Percentiles rank a stretch among this genome's conserved stretches.
These are phyloP conservation scores for Diaporthe ampelina DNA, from an alignment of 2,329 filamentous ascomycete species.

Conservation along the genomic window DNA sequence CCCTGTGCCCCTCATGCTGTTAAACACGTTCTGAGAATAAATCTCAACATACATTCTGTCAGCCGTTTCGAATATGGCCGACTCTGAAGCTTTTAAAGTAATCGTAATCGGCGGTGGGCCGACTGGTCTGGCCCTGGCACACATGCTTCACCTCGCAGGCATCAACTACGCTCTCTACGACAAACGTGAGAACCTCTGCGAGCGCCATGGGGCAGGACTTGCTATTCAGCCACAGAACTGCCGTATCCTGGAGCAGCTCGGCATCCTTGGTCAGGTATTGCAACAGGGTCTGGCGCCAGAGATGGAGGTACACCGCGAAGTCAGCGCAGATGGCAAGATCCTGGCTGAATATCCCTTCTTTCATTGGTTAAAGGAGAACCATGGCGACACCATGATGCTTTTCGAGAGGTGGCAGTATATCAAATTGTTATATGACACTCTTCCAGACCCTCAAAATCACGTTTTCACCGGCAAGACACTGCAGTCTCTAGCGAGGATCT, in stretches of 20 bases:
- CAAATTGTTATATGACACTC: slow-evolving; percentile 52
- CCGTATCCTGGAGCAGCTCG: not conserved
- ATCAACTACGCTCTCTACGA: slow-evolving; percentile 14
- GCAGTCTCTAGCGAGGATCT: not conserved
- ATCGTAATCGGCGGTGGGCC: not conserved
- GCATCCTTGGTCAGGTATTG: not conserved
- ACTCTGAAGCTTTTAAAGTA: not conserved
- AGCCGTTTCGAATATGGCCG: not conserved
- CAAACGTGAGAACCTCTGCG: not conserved
- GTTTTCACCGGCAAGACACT: not conserved
- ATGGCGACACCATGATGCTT: slow-evolving; percentile 1
- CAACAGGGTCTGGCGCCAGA: slow-evolving; percentile 2
- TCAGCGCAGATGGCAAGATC: not conserved
- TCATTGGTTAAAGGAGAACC: slow-evolving; percentile 5
- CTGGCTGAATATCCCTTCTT: slow-evolving; percentile 11
- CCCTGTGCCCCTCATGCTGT: too few relatives aligned
- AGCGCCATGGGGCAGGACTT: slow-evolving; percentile 4
- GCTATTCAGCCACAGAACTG: slow-evolving; percentile 12
- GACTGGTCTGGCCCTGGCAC: slow-evolving; percentile 2
- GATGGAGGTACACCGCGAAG: slow-evolving; percentile 18
- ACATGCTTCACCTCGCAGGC: not conserved
- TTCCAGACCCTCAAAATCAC: not conserved
- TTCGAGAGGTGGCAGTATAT: slow-evolving; percentile 9
- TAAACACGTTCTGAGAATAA: not conserved
- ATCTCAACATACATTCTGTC: too few relatives aligned